A percentile compares a stretch with the other conserved stretches of the same genome.
Conservation (phyloP, 2,329 filamentous ascomycete genomes). For the Paecilomyces dactylethromorphus region DNA sequence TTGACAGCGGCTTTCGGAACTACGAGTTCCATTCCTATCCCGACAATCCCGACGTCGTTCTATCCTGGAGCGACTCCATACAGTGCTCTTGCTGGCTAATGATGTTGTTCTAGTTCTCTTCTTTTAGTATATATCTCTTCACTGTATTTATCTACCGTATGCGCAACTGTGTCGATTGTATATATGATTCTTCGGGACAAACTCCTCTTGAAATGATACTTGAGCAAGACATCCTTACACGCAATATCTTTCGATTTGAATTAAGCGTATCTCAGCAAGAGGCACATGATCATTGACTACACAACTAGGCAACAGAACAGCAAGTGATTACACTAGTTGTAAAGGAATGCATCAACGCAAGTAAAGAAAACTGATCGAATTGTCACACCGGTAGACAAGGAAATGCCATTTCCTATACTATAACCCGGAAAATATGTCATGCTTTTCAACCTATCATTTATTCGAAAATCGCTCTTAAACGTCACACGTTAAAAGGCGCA, state of each 20-base stretch:
- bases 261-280: no score
- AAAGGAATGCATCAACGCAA: not conserved
- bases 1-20: constrained; percentile 18
- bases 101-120: no score
- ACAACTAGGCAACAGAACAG: no score
- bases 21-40: constrained; percentile 18
- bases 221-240: no score
- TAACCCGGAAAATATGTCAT: not conserved
- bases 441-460: not conserved
- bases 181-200: no score
- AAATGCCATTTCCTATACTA: constrained; percentile 1
- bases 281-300: no score
- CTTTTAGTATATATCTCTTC: not conserved
- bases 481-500: not conserved
- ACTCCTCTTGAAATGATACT: no score
- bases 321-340: not conserved
- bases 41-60: constrained; percentile 21
- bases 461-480: not conserved
- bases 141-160: not conserved
- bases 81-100: constrained; percentile 5
- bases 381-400: not conserved
- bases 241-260: no score
- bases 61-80: constrained; percentile 24
- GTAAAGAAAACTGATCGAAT: not conserved
- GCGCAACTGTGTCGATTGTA: not conserved